These are phyloP conservation scores for Cicer judaicum DNA, from an alignment of 306 rosid species.

Conservation along the genomic window DNA sequence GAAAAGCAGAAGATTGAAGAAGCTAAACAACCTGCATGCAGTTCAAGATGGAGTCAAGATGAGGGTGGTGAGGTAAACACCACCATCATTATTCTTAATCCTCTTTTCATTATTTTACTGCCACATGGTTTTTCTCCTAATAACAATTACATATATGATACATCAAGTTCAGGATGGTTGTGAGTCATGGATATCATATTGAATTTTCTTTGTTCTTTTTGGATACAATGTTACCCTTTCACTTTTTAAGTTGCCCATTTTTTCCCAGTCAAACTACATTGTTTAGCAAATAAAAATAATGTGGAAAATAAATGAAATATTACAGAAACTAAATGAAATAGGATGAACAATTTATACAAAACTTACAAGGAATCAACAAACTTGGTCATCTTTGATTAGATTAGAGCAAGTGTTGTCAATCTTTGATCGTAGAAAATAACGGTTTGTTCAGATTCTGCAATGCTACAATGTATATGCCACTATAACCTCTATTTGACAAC, in stretches of 20 bases:
- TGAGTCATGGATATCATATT: neutral
- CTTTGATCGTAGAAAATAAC: no score
- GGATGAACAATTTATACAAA: neutral
- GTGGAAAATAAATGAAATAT: constrained; percentile 25
- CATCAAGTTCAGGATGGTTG: constrained; percentile 18
- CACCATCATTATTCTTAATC: constrained; percentile 9
- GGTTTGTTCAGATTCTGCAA: no score
- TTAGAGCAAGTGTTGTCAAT: neutral
- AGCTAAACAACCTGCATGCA: constrained; percentile 82
- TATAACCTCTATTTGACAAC: no score
- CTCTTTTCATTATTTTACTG: neutral
- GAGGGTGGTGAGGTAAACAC: constrained; percentile 87
- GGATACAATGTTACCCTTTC: neutral
- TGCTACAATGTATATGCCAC: no score
- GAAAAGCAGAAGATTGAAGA: constrained; percentile 92
- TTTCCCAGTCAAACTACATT: constrained; percentile 1
- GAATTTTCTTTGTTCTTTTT: neutral
- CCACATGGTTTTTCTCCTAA: neutral
- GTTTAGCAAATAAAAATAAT: neutral
- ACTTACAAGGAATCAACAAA: neutral
- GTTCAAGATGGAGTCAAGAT: constrained; percentile 92
- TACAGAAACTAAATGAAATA: constrained; percentile 14
- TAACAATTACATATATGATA: constrained; percentile 15
- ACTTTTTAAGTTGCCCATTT: neutral
- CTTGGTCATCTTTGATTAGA: neutral